A percentile compares a stretch with the other conserved stretches of the same genome.
phyloP scores from a whole-genome alignment of 2,329 filamentous ascomycete genomes.

The Botrytis byssoidea region DNA sequence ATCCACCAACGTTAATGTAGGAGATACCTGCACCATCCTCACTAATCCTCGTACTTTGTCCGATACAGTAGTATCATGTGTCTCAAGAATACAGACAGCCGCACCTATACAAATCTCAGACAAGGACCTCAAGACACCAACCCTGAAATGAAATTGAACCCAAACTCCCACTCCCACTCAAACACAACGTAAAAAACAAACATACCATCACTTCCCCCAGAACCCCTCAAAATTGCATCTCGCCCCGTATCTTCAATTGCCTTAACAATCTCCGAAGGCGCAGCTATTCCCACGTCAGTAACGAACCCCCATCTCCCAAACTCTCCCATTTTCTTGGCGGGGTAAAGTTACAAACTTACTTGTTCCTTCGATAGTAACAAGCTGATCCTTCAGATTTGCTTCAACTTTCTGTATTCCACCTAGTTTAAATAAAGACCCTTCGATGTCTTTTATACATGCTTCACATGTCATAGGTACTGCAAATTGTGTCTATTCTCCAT shows the following conservation, averaged over 20 bases:
- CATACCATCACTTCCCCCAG: slow-evolving; percentile 79
- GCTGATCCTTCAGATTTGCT: slow-evolving; percentile 76
- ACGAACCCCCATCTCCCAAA: background rate
- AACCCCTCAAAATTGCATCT: slow-evolving; percentile 91
- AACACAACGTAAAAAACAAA: slow-evolving; percentile 33
- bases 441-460: slow-evolving; percentile 82
- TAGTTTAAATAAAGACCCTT: slow-evolving; percentile 72
- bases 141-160: background rate
- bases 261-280: slow-evolving; percentile 84
- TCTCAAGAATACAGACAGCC: slow-evolving; percentile 95
- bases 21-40: slow-evolving; percentile 87
- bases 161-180: slow-evolving; percentile 3
- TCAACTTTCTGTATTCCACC: slow-evolving; percentile 80
- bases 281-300: slow-evolving; percentile 49
- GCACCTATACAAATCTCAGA: slow-evolving; percentile 51
- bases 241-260: slow-evolving; percentile 87
- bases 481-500: slow-evolving; percentile 72
- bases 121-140: background rate
- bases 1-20: slow-evolving; percentile 78
- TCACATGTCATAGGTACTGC: slow-evolving; percentile 93
- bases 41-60: slow-evolving; percentile 80
- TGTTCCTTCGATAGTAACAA: slow-evolving; percentile 83
- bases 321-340: slow-evolving; percentile 36
- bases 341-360: slow-evolving; percentile 49
- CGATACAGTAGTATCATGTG: slow-evolving; percentile 59